Evolutionary conservation across 1,284 basidiomycete genomes (phyloP), one percentile per base, ranked within the genome.

Genomic region (Retiboletus flavoniger): DNA sequence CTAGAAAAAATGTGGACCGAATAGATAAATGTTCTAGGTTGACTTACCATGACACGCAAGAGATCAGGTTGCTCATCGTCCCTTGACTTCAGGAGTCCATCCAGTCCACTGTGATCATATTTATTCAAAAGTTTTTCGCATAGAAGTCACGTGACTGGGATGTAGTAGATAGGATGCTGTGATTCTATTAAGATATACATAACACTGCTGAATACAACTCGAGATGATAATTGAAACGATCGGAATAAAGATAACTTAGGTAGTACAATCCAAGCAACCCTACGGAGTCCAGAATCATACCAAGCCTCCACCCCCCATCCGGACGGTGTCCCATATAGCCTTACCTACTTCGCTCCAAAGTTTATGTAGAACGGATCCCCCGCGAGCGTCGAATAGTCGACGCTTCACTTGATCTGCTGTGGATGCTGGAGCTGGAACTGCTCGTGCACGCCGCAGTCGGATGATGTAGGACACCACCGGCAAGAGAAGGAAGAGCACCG

Each of bases 301-400:
- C 56, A 91, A 70, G 21, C 88, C 88, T 55, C 87, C 79, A 13
- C 86, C 88, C 2, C 83, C 89, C 89, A 91, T 91, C 61, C 76
- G 76, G 24, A 88, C 77, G 4, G 87, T 87, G 72, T 91, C 89
- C 47, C 72, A 66, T 14, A 91, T 74, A 3, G 77, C 82, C 31
- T 78, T 74, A 4, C 80, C 62, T 10, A 78, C 62, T 63, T 84
- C 84, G n/a, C 71, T 67, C 84, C 87, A 87, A 29, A 80, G 62
- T 26, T 65, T 71, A 17, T 71, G 67, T 4, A 84, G 51, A 9
- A 77, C 72, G 56, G 58, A 72, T 59, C 64, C 73, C 56, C 69
- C 71, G 1, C 69, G 68, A 36, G 74, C 66, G 56, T 74, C 70
- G 14, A 67, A 72, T 54, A 90, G 64, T 40, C 83, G 71, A 57